Conservation (phyloP, 202 grass and related monocot species). For the Zoysia matrella region DNA sequence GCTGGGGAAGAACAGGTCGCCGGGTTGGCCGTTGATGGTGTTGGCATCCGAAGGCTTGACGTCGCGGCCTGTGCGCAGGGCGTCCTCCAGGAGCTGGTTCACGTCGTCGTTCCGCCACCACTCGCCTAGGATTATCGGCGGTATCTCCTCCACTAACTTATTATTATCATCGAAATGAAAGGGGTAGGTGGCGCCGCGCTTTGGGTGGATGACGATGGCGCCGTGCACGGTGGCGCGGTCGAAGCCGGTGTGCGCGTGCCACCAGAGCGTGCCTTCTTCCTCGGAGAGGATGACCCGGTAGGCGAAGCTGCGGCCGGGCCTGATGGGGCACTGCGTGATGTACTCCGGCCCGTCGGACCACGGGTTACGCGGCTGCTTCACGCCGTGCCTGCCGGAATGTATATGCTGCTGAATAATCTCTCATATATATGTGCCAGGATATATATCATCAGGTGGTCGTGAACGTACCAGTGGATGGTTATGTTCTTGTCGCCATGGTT, state of each 20-base stretch:
- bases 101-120: slow-evolving; percentile 55
- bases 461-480: slow-evolving; percentile 46
- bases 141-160: not conserved
- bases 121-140: slow-evolving; percentile 52
- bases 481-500: slow-evolving; percentile 50
- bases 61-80: slow-evolving; percentile 26
- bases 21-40: not conserved
- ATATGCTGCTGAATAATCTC: too few species aligned
- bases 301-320: slow-evolving; percentile 38
- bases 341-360: slow-evolving; percentile 62
- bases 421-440: too few species aligned
- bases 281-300: slow-evolving; percentile 28
- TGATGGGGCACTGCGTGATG: slow-evolving; percentile 73
- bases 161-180: slow-evolving; percentile 15
- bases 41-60: slow-evolving; percentile 32
- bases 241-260: slow-evolving; percentile 62
- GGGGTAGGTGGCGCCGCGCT: not conserved
- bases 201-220: slow-evolving; percentile 55
- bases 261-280: slow-evolving; percentile 70
- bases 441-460: too few species aligned
- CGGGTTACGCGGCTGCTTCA: slow-evolving; percentile 49
- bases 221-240: slow-evolving; percentile 64
- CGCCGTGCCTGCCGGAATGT: slow-evolving; percentile 29
- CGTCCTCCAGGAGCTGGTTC: not conserved
- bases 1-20: slow-evolving; percentile 21